Conservation (phyloP, 371 early-diverging fungal species). For the Mucor lusitanicus region DNA sequence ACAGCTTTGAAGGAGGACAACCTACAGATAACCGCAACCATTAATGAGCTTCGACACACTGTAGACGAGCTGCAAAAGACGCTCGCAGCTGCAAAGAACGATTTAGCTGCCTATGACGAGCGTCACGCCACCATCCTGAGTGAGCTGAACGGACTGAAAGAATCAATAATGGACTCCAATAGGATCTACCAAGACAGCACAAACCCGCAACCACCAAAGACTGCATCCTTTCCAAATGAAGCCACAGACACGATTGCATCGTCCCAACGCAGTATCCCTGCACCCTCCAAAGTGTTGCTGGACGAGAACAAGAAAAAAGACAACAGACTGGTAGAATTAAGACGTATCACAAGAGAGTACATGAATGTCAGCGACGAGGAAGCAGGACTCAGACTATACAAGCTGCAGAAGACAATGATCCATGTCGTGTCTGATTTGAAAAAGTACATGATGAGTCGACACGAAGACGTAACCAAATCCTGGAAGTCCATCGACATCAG, state of each 20-base stretch:
- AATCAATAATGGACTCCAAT: constrained; percentile 11
- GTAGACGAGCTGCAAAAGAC: neutral
- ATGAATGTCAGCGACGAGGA: constrained; percentile 21
- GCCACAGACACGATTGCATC: neutral
- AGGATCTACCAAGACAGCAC: neutral
- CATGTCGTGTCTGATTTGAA: constrained; percentile 21
- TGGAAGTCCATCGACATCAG: constrained; percentile 20
- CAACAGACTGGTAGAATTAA: constrained; percentile 15
- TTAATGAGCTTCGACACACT: neutral
- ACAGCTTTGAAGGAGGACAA: neutral
- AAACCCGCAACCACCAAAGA: neutral
- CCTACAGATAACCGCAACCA: neutral
- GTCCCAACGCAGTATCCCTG: constrained; percentile 15
- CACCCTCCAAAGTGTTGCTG: constrained; percentile 17
- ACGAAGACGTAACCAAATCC: constrained; percentile 13
- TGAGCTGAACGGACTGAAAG: constrained; percentile 6
- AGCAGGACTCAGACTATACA: constrained; percentile 16
- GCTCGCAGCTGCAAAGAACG: neutral
- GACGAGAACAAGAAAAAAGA: constrained; percentile 22
- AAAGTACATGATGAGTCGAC: constrained; percentile 10
- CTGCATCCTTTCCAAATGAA: neutral
- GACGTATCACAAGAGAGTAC: constrained; percentile 10
- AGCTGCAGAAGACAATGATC: constrained; percentile 23
- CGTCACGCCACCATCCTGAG: constrained; percentile 6
- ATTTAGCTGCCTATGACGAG: constrained; percentile 6